These are phyloP conservation scores for Raphanus raphanistrum DNA, from an alignment of 345 rosid species.

Conservation along the genomic window DNA sequence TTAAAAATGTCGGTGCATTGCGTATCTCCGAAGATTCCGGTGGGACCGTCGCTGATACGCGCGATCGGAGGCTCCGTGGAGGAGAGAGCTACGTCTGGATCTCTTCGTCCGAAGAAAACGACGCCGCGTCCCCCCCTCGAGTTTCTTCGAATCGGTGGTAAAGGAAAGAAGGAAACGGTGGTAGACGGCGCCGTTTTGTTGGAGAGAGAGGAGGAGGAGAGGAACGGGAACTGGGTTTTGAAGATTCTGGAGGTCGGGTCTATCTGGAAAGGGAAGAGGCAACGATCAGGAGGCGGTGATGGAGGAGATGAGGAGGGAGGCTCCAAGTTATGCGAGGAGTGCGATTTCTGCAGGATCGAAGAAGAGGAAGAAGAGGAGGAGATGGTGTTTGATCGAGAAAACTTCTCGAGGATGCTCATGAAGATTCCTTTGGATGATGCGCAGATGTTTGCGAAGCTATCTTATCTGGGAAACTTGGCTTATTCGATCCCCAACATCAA, in stretches of 20 bases:
- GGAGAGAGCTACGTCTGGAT: conserved; percentile 44
- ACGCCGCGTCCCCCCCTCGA: conserved; percentile 48
- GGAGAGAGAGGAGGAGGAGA: conserved; percentile 42
- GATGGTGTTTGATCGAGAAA: conserved; percentile 59
- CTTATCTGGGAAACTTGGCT: conserved; percentile 75
- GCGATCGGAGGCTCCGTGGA: conserved; percentile 45
- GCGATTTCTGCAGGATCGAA: conserved; percentile 51
- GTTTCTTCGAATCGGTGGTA: conserved; percentile 51
- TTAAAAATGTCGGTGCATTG: conserved; percentile 57
- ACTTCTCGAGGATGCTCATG: conserved; percentile 68
- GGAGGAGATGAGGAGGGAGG: conserved; percentile 24
- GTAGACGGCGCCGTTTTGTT: conserved; percentile 53
- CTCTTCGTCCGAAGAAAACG: conserved; percentile 24
- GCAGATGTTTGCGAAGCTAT: conserved; percentile 72
- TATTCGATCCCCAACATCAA: conserved; percentile 73
- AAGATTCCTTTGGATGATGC: conserved; percentile 70
- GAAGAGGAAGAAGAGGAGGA: conserved; percentile 43
- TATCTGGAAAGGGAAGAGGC: conserved; percentile 51
- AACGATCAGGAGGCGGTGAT: conserved; percentile 29
- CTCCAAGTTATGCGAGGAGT: conserved; percentile 33
- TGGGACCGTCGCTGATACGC: conserved; percentile 43
- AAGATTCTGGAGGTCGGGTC: conserved; percentile 83
- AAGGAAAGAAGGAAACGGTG: conserved; percentile 26
- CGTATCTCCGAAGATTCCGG: conserved; percentile 55
- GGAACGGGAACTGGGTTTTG: conserved; percentile 73